Evolutionary conservation across 2,329 filamentous ascomycete species (phyloP).

Genomic region (Microsporum canis): DNA sequence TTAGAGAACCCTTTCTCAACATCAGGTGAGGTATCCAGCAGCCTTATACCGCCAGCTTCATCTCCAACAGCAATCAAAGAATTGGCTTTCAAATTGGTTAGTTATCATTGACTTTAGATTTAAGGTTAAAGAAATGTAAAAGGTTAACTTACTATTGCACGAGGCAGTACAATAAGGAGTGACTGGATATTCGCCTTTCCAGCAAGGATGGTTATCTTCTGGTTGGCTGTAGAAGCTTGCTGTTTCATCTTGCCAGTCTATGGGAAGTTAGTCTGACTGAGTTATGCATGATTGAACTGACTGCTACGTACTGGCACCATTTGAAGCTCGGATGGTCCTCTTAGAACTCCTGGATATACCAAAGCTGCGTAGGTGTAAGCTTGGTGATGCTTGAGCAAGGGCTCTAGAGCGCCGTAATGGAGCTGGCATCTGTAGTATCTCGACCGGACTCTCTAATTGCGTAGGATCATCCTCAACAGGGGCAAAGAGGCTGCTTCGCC

Average conservation of each 20-base stretch:
- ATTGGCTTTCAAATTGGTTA: constrained; percentile 39
- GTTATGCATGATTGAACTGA: neutral
- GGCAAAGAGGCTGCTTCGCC: neutral
- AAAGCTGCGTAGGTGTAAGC: constrained; percentile 31
- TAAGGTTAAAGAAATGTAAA: neutral
- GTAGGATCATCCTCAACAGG: constrained; percentile 3
- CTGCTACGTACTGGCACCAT: constrained; percentile 27
- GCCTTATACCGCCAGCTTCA: constrained; percentile 54
- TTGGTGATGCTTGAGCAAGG: constrained; percentile 26
- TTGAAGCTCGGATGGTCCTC: constrained; percentile 27
- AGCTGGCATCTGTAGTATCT: constrained; percentile 16
- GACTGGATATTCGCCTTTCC: constrained; percentile 32
- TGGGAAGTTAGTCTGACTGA: constrained; percentile 15
- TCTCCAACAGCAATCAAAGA: constrained; percentile 58
- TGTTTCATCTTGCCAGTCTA: constrained; percentile 49
- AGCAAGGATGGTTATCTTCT: constrained; percentile 42
- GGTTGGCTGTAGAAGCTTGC: constrained; percentile 48
- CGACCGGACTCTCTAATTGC: neutral
- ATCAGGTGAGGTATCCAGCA: constrained; percentile 49
- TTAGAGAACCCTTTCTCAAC: constrained; percentile 44
- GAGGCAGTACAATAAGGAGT: constrained; percentile 56
- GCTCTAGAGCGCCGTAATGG: constrained; percentile 28
- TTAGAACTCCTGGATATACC: constrained; percentile 22
- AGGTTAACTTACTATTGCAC: constrained; percentile 48
- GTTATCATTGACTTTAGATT: constrained; percentile 11